Percentiles rank a stretch among this genome's conserved stretches.
These are phyloP conservation scores for Dothiorella sarmentorum DNA, from an alignment of 2,329 filamentous ascomycete genomes.

Conservation along the genomic window DNA sequence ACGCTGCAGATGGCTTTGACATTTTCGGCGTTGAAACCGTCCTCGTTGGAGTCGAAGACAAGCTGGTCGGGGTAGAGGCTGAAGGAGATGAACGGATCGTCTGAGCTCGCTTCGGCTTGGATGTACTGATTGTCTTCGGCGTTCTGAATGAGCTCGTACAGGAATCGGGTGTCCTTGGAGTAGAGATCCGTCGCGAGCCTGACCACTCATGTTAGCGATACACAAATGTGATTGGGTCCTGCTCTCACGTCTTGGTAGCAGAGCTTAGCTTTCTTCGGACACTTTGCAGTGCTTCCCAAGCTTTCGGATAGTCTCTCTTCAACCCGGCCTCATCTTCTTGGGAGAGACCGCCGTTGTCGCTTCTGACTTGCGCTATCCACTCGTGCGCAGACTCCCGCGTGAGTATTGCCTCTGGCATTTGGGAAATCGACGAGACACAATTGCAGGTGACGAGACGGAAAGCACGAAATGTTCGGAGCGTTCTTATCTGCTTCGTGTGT, in stretches of 20 bases:
- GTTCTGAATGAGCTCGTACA: conserved; percentile 41
- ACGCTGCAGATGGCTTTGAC: conserved; percentile 47
- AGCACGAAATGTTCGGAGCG: background rate
- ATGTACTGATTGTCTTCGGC: conserved; percentile 41
- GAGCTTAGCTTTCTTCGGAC: background rate
- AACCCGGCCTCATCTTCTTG: background rate
- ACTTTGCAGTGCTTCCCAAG: background rate
- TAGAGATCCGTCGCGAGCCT: background rate
- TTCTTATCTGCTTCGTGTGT: background rate
- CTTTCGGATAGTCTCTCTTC: background rate
- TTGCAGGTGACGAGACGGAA: background rate
- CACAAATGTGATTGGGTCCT: background rate
- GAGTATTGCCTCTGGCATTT: no score
- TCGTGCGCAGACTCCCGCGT: background rate
- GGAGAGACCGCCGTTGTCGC: background rate
- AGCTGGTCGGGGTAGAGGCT: conserved; percentile 30
- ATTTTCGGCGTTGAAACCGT: conserved; percentile 29
- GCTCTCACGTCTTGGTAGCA: no score
- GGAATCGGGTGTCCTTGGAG: conserved; percentile 24
- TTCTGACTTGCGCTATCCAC: background rate
- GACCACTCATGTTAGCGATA: background rate
- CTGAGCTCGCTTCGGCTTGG: background rate
- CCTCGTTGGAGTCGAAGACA: conserved; percentile 31
- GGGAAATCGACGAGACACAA: no score
- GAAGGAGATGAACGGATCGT: conserved; percentile 25